phyloP scores from a whole-genome alignment of 139 green algal species.

The Gonium pectorale region DNA sequence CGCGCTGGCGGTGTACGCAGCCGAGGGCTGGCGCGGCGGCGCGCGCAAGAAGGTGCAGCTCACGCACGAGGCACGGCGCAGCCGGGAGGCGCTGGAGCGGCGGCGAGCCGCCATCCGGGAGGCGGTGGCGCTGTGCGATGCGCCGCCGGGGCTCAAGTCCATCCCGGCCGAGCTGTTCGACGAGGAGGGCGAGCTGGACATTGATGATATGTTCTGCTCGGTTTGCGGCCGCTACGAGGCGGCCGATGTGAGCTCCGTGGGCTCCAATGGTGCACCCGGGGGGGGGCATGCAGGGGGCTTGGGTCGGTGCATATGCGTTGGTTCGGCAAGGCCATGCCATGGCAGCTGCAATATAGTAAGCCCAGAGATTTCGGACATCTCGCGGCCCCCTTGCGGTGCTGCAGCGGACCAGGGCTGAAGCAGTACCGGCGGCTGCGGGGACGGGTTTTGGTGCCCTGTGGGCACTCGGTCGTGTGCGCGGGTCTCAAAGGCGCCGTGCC shows the following conservation, averaged over 20 bases:
- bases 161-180: conserved; percentile 72
- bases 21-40: conserved; percentile 77
- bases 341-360: no score
- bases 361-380: no score
- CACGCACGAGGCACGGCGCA: conserved; percentile 40
- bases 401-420: no score
- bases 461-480: no score
- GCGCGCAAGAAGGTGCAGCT: conserved; percentile 47
- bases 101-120: conserved; percentile 75
- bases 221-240: conserved; percentile 72
- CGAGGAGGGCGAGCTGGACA: conserved; percentile 75
- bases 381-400: no score
- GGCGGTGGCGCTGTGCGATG: conserved; percentile 70
- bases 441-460: no score
- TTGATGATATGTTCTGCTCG: conserved; percentile 85
- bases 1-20: conserved; percentile 61
- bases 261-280: no score
- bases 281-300: no score
- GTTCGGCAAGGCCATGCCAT: no score
- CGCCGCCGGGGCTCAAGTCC: conserved; percentile 51
- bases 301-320: no score
- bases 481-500: no score
- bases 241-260: conserved; percentile 66
- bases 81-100: conserved; percentile 35
- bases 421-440: no score